Evolutionary conservation across 345 rosid species (phyloP).

Genomic region (Abelmoschus esculentus): DNA sequence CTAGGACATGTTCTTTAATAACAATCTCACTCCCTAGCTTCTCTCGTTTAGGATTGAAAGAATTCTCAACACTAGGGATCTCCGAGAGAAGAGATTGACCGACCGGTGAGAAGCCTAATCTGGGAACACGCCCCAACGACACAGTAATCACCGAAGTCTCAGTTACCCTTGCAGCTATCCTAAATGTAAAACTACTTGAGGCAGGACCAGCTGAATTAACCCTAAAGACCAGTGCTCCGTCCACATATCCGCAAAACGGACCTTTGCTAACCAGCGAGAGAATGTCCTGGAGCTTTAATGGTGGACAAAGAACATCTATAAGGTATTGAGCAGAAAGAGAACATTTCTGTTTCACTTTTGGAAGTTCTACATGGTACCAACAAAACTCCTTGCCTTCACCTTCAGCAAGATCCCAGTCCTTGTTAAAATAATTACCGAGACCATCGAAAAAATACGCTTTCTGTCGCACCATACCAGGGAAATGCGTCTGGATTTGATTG

Average conservation of each 20-base stretch:
- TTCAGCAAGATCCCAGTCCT: slow-evolving; percentile 81
- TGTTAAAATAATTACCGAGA: slow-evolving; percentile 49
- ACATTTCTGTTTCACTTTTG: slow-evolving; percentile 71
- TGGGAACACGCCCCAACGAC: slow-evolving; percentile 83
- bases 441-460: slow-evolving; percentile 90
- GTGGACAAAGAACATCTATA: slow-evolving; percentile 85
- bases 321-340: slow-evolving; percentile 81
- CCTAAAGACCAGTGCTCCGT: slow-evolving; percentile 90
- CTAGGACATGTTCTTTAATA: slow-evolving; percentile 95
- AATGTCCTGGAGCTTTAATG: slow-evolving; percentile 91
- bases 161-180: slow-evolving; percentile 85
- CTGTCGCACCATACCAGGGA: slow-evolving; percentile 63
- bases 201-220: slow-evolving; percentile 91
- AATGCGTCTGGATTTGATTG: slow-evolving; percentile 16
- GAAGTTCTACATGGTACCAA: slow-evolving; percentile 95
- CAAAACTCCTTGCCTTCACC: slow-evolving; percentile 73
- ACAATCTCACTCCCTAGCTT: slow-evolving; percentile 61
- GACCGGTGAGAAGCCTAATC: slow-evolving; percentile 75
- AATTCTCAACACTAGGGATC: slow-evolving; percentile 77
- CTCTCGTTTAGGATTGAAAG: slow-evolving; percentile 35
- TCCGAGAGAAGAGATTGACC: slow-evolving; percentile 81
- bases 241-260: slow-evolving; percentile 80
- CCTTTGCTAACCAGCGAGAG: slow-evolving; percentile 85
- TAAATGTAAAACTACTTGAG: slow-evolving; percentile 67
- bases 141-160: slow-evolving; percentile 85